phyloP scores from a whole-genome alignment of 2,329 filamentous ascomycete species.

The Cladosporium sp. region DNA sequence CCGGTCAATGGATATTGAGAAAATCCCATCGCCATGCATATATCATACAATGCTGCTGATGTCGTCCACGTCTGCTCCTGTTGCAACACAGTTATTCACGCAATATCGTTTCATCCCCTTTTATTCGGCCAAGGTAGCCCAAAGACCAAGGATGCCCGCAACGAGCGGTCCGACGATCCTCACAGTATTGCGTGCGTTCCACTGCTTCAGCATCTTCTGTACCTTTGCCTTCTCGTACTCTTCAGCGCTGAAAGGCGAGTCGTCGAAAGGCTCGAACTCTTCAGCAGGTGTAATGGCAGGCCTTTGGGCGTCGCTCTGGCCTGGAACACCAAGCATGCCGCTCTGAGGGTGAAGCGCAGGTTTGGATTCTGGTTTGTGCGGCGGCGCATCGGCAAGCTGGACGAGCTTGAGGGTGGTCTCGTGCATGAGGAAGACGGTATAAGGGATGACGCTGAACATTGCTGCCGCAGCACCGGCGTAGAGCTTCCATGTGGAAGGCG shows the following conservation, averaged over 20 bases:
- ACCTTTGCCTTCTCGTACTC: constrained; percentile 25
- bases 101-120: no score
- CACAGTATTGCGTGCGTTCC: constrained; percentile 17
- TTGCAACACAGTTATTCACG: background rate
- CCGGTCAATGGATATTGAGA: background rate
- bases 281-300: constrained; percentile 22
- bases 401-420: constrained; percentile 19
- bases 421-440: constrained; percentile 20
- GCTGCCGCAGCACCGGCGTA: constrained; percentile 19
- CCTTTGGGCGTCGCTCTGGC: background rate
- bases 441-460: constrained; percentile 23
- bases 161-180: constrained; percentile 17
- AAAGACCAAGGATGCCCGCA: constrained; percentile 20
- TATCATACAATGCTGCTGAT: background rate
- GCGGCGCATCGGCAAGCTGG: constrained; percentile 16
- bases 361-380: background rate
- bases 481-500: constrained; percentile 20
- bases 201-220: constrained; percentile 22
- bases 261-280: constrained; percentile 25
- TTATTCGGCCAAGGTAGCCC: constrained; percentile 21
- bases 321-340: constrained; percentile 10
- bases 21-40: background rate
- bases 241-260: constrained; percentile 21
- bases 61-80: background rate
- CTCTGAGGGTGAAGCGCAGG: constrained; percentile 5